Evolutionary conservation across 192 early-diverging fungal genomes (phyloP).

Genomic region (Entomortierella lignicola): DNA sequence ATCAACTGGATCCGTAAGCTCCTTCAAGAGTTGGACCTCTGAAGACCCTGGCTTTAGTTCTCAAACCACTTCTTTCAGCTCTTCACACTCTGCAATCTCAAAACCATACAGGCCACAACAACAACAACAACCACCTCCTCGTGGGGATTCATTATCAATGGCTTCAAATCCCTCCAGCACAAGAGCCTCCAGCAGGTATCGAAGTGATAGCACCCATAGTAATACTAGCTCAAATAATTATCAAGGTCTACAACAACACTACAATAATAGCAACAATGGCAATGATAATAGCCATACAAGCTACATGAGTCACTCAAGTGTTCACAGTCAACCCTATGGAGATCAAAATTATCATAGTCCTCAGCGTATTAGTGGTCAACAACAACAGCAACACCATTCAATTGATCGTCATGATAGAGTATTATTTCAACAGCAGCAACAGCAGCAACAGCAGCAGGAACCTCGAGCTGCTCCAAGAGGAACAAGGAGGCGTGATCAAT

Average conservation of each 20-base stretch:
- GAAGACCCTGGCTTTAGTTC: slow-evolving; percentile 22
- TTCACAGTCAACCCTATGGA: background rate
- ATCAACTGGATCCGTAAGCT: slow-evolving; percentile 21
- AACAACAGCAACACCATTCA: slow-evolving; percentile 11
- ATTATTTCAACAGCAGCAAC: background rate
- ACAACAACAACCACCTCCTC: slow-evolving; percentile 1
- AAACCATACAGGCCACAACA: background rate
- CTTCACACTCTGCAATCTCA: background rate
- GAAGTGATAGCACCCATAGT: too few species aligned
- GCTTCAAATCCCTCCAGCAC: background rate
- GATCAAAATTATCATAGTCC: background rate
- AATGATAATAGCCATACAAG: background rate
- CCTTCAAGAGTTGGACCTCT: slow-evolving; percentile 42
- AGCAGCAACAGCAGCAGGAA: slow-evolving; percentile 7
- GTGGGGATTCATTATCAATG: slow-evolving; percentile 15
- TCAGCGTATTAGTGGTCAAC: background rate
- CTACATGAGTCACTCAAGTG: background rate
- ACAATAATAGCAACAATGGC: slow-evolving; percentile 3
- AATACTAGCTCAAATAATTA: too few species aligned
- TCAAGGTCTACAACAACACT: too few species aligned
- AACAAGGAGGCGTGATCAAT: slow-evolving; percentile 13
- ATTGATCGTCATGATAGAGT: background rate
- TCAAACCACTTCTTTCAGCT: slow-evolving; percentile 21
- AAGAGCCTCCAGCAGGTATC: slow-evolving; percentile 7
- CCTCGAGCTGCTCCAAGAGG: slow-evolving; percentile 9